Evolutionary conservation across 768 basidiomycete genomes (phyloP), one percentile per base, ranked within the genome.

Genomic region (Antrodiella citrinella): DNA sequence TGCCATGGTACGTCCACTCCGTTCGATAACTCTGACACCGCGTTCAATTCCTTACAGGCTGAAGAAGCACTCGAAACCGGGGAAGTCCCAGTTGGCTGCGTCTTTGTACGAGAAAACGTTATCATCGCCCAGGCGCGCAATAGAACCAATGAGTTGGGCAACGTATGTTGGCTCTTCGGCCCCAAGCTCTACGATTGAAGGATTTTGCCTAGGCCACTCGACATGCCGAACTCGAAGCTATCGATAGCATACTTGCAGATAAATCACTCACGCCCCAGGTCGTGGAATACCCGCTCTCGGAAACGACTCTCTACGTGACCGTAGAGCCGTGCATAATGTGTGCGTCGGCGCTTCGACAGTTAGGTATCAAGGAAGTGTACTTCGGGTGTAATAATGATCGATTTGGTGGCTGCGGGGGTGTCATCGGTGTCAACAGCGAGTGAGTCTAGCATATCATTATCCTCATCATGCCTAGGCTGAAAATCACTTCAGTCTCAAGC

Each of bases 271-370:
- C 86, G 5, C 77, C 80, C 20, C 15, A 43, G 9, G 60, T 65
- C 26, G 53, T 64, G n/a, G 59, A 65, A 41, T 80, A 88, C 51
- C 89, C 90, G 4, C 76, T 99, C 15, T 74, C 75, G 0, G 73
- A 79, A 9, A 94, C 91, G 19, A 88, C 81, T 2, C 80, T 98
- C 23, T 99, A 98, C 65, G 96, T 98, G 47, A 99, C 96, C 3
- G 96, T 99, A 48, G 95, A 99, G 67, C 96, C 95, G 0, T 99
- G 96, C 67, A 92, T 98, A 65, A 98, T 98, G 96, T 99, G 96
- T 57, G 91, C 93, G 11, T 92, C 91, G 20, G 96, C 95, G 10
- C 76, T 99, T 26, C 79, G 95, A 48, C 96, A 98, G 68, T 68
- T 95, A 54, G 94, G 94, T 13, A 91, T 99, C 58, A 82, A 81